Evolutionary conservation across 2,329 filamentous ascomycete species (phyloP), one percentile per base, ranked within the genome.

Genomic region (Ophiostoma ulmi): DNA sequence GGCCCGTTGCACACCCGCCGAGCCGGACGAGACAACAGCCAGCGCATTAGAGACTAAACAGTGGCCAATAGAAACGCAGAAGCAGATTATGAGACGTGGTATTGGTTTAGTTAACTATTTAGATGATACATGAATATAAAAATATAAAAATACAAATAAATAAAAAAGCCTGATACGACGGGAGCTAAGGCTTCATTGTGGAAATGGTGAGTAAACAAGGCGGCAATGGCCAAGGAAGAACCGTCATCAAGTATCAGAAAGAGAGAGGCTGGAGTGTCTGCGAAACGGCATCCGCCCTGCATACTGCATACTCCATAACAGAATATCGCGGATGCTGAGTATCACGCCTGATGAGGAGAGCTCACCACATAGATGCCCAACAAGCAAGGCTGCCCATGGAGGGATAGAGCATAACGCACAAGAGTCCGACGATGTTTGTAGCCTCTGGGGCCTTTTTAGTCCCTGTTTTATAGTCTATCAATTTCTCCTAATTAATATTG

Each of bases 351-450:
- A 22, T 26, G 52, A 22, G 10, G 22, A 22, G 52, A 58, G 14
- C 14, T 48, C 44, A 17, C 38, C 5, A 48, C 44, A 48, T 58
- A 10, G 22, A 58, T 58, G 52, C 52, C 52, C 52, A 26, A 58
- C 52, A 14, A 58, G 52, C 52, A 58, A 58, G 52, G 52, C 52
- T 58, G 52, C 13, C 52, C 52, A 48, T 48, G 44, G 41, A 31
- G 31, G 31, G 31, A 31, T 31, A 31, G 31, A 31, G 31, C 2
- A 31, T 31, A 41, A 14, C 2, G 14, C 39, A 41, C 10, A 41
- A 1, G 5, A 10, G 39, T 41, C 39, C 39, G 39, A 41, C 4
- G 39, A 58, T 58, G 14, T 17, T n/a, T 48, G 38, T 13, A 11
- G 38, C 11, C 38, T 39, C 38, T 44, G 5, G 13, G 13, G 13